phyloP scores from a whole-genome alignment of 352 stramenopile species.

The Pythium oligandrum region DNA sequence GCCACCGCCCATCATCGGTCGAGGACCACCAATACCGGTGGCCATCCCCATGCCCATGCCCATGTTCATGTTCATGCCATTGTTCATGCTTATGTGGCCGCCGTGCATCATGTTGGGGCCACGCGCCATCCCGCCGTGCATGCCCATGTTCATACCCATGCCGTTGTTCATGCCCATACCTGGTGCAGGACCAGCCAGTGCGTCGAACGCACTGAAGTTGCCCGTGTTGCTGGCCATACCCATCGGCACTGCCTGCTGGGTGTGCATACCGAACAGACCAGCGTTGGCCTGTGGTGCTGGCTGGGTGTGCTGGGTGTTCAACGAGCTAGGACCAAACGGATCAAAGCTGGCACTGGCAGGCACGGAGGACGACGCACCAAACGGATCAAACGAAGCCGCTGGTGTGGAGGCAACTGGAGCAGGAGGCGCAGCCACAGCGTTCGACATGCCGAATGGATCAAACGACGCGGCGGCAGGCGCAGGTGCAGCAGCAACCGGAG shows the following conservation, averaged over 20 bases:
- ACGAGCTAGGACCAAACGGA: conserved; percentile 10
- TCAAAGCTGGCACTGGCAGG: conserved; percentile 5
- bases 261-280: conserved; percentile 7
- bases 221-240: conserved; percentile 16
- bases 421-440: conserved; percentile 17
- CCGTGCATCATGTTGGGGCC: conserved; percentile 13
- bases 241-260: conserved; percentile 9
- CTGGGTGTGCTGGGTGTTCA: conserved; percentile 7
- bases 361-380: conserved; percentile 15
- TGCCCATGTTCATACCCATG: conserved; percentile 16
- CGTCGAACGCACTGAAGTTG: conserved; percentile 68
- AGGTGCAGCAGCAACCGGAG: conserved; percentile 4
- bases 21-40: conserved; percentile 2
- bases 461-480: conserved; percentile 18
- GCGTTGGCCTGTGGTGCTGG: conserved; percentile 17
- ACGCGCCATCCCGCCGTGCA: conserved; percentile 6
- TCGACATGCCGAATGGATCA: conserved; percentile 26
- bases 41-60: conserved; percentile 21
- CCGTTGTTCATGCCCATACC: conserved; percentile 26
- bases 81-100: conserved; percentile 20
- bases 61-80: conserved; percentile 26
- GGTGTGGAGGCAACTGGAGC: background rate
- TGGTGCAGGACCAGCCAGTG: conserved; percentile 28
- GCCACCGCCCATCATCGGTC: conserved; percentile 23
- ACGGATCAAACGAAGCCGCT: conserved; percentile 27